Evolutionary conservation across 306 rosid species (phyloP), one percentile per base, ranked within the genome.

Genomic region (Delonix regia): DNA sequence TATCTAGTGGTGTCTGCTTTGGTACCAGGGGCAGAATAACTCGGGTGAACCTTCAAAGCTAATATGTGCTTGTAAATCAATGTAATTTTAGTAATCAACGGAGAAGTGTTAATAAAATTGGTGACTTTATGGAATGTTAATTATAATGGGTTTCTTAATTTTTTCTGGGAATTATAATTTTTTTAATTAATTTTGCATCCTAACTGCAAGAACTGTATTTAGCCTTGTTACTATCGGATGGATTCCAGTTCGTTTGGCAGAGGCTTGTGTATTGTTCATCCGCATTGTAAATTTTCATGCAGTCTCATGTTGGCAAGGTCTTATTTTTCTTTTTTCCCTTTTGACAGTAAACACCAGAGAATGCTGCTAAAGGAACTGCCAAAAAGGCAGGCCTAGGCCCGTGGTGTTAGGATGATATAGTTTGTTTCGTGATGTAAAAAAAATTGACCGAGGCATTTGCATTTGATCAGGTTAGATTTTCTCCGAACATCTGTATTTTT

Each of bases 1-100:
- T 24, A 69, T 83, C 72, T 79, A 83, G 84, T 78, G 87, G 85
- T 79, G 78, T 77, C 85, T 84, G 84, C 84, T 83, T 86, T 39
- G 75, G 91, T 83, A 30, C 84, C 83, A 77, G 89, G 87, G 85
- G 91, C 86, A 77, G 87, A 89, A 80, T 78, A 80, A 47, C 79
- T 80, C 83, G 77, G 96, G 93, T 89, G 98, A 90, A 85, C 81
- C 83, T 83, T 77, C 83, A 34, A 56, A 80, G 85, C 81, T 79
- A 76, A 82, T 60, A 64, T 79, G 51, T 78, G 77, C 68, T 60
- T 71, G 53, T 70, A 77, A 69, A 62, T 75, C 27, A 30, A 71
- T 67, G 76, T 59, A 42, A 66, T 87, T 73, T 75, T 55, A 34
- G 67, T 68, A 66, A 76, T 55, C 59, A 42, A 49, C 55, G 19